Conservation (phyloP, 306 rosid genomes). For the Citrullus mucosospermus region DNA sequence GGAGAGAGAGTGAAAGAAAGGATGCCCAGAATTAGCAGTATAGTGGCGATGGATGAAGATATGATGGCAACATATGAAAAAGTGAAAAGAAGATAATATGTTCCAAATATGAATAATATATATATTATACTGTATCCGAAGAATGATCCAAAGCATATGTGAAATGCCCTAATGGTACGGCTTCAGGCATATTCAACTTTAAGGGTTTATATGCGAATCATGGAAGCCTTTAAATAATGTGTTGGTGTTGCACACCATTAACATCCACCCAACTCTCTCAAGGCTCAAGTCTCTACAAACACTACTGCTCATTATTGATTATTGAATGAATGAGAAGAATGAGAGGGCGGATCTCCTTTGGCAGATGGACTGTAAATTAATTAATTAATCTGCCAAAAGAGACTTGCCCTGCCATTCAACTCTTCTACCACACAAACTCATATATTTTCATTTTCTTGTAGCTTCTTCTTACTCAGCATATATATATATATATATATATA, state of each 20-base stretch:
- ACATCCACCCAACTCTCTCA: neutral
- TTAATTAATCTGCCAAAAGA: conserved; percentile 4
- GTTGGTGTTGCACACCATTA: no score
- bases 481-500: no score
- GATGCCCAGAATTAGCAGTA: neutral
- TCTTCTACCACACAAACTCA: neutral
- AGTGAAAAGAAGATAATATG: neutral
- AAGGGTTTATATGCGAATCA: neutral
- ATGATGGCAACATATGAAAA: neutral
- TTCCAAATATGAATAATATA: no score
- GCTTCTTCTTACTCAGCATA: no score
- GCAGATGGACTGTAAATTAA: neutral
- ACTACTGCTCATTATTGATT: no score
- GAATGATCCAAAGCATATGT: neutral
- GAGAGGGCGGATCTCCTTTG: conserved; percentile 1
- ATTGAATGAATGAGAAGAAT: neutral
- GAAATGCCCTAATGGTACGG: neutral
- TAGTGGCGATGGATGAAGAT: neutral
- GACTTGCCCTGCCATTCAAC: conserved; percentile 14
- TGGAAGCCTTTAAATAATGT: neutral
- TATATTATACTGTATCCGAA: neutral
- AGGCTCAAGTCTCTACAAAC: neutral
- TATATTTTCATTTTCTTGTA: no score
- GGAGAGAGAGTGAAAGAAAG: no score
- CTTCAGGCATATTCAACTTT: neutral